Conservation (phyloP, 306 rosid genomes). For the Ochetophila trinervis region DNA sequence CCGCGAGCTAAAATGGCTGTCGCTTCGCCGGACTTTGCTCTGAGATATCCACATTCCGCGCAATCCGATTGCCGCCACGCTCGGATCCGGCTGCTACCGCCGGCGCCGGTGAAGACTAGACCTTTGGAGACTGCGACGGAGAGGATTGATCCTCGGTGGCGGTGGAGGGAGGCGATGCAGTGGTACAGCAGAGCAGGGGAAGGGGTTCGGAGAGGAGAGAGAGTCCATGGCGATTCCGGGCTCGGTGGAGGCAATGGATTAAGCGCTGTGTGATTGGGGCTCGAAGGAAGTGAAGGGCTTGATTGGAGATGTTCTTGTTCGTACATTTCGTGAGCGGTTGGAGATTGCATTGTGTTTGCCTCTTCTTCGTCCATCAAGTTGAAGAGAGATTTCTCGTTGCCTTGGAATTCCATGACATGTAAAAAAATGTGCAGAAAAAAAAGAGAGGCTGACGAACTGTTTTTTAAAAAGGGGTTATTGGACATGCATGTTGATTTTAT, state of each 20-base stretch:
- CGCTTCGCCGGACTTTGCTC: conserved; percentile 40
- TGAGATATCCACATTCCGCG: conserved; percentile 48
- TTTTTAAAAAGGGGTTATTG: too few species aligned
- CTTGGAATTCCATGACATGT: conserved; percentile 38
- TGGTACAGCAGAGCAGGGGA: conserved; percentile 61
- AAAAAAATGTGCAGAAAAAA: not conserved
- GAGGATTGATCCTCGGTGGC: conserved; percentile 62
- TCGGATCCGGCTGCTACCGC: conserved; percentile 49
- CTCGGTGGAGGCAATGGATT: conserved; percentile 34
- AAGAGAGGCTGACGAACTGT: not conserved
- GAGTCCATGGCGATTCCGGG: conserved; percentile 78
- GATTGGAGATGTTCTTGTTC: conserved; percentile 44
- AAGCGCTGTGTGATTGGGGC: conserved; percentile 18
- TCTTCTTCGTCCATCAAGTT: conserved; percentile 39
- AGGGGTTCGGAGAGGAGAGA: conserved; percentile 57
- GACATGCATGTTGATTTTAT: too few species aligned
- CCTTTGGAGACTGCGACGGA: conserved; percentile 53
- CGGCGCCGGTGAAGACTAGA: conserved; percentile 56
- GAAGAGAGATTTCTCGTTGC: conserved; percentile 31
- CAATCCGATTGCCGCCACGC: conserved; percentile 66
- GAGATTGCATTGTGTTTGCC: conserved; percentile 26
- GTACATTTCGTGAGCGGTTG: conserved; percentile 29
- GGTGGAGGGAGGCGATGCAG: conserved; percentile 68
- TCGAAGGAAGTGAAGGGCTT: conserved; percentile 35
- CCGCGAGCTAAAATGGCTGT: conserved; percentile 43